Base-by-base conservation (phyloP, 306 rosid genomes). In the Ormosia semicastrata region DNA sequence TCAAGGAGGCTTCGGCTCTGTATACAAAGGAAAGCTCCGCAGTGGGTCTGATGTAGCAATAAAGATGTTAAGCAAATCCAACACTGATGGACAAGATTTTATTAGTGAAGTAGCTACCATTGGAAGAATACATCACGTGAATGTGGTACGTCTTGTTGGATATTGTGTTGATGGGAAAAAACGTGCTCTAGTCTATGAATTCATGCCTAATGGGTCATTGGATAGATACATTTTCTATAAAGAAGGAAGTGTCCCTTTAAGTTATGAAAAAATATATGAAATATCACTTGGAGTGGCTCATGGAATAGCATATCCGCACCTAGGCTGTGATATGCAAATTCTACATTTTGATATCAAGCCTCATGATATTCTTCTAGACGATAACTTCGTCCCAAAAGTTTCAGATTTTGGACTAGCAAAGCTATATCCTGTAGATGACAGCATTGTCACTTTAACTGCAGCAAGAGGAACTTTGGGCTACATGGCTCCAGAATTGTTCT, bases 361-460 rank as follows among this genome's bases (percentile, higher is more conserved):
- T 36, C 52, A 73, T 17, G 54, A 76, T 37, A 76, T 76, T 62
- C 72, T 76, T 15, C 17, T 76, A 0, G 63, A 62, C 7, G 62
- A 46, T 3, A 66, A 66, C 53, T 67, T 82, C 12, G 14, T 9
- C 12, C 82, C 86, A 0, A 82, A 76, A 11, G 11, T 82, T 29
- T 82, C 78, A 4, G 82, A 82, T 33, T 82, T 82, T 68, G 78
- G 86, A 32, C 70, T 82, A 5, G 82, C 68, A 30, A 82, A 62
- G 46, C 3, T 84, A n/a, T 74, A 73, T 66, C 8, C 66, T 0
- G 0, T 2, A 0, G 30, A 78, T 53, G 60, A 29, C 0, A 66
- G 50, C 0, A 58, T 39, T 73, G 66, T 78, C 0, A 9, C 37
- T 11, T 46, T 84, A 7, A 84, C 81, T 41, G 62, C 60, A 44